A percentile compares a stretch with the other conserved stretches of the same genome.
phyloP scores from a whole-genome alignment of 805 yeast genomes.

The Cyberlindnera suaveolens region DNA sequence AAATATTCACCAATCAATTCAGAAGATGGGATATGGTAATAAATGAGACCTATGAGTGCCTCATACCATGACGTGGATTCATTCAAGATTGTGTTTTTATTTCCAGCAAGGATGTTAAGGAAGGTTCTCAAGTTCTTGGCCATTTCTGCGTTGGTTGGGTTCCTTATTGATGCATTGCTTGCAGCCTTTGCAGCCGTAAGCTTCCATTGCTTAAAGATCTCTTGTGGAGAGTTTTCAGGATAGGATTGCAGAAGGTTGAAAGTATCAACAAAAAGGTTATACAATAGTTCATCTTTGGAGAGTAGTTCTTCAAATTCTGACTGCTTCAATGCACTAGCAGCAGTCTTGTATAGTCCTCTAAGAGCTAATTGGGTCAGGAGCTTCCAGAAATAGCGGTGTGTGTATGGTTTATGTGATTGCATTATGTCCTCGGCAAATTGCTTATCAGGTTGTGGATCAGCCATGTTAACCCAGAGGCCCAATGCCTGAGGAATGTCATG shows the following conservation, averaged over 20 bases:
- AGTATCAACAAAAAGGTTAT: constrained; percentile 29
- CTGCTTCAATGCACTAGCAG: constrained; percentile 39
- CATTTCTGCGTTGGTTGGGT: constrained; percentile 11
- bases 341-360: constrained; percentile 58
- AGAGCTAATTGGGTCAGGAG: constrained; percentile 48
- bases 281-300: constrained; percentile 14
- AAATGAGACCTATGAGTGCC: constrained; percentile 45
- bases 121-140: constrained; percentile 26
- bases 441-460: constrained; percentile 60
- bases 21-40: constrained; percentile 53
- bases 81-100: constrained; percentile 39
- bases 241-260: constrained; percentile 28
- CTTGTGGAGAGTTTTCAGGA: constrained; percentile 26
- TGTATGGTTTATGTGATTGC: constrained; percentile 37
- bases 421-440: constrained; percentile 41
- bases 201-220: constrained; percentile 33
- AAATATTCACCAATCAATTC: constrained; percentile 37
- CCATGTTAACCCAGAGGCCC: constrained; percentile 61
- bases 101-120: constrained; percentile 31
- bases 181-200: constrained; percentile 21
- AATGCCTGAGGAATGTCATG: constrained; percentile 35
- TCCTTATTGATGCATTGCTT: constrained; percentile 18
- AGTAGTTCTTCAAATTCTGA: constrained; percentile 38
- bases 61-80: constrained; percentile 66
- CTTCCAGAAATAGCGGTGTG: constrained; percentile 55